Conservation (phyloP, 306 rosid species). For the Vigna angularis region DNA sequence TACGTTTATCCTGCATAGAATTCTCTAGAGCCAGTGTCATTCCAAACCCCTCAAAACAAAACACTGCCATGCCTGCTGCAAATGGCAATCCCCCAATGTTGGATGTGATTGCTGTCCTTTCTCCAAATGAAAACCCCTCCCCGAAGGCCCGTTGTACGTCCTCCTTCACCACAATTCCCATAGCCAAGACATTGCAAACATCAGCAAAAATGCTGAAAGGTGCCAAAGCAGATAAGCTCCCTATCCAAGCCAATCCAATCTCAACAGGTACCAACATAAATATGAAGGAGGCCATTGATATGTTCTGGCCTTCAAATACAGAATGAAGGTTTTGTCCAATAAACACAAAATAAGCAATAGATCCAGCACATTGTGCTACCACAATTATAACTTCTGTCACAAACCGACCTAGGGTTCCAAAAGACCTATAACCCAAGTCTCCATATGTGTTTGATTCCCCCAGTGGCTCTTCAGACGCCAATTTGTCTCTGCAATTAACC, state of each 20-base stretch:
- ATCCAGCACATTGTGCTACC: slow-evolving; percentile 75
- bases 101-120: slow-evolving; percentile 74
- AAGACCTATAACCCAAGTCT: slow-evolving; percentile 73
- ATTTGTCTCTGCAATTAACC: slow-evolving; percentile 77
- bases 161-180: slow-evolving; percentile 80
- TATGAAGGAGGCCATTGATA: slow-evolving; percentile 52
- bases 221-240: slow-evolving; percentile 71
- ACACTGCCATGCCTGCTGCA: slow-evolving; percentile 88
- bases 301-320: slow-evolving; percentile 50
- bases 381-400: slow-evolving; percentile 68
- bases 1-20: slow-evolving; percentile 54
- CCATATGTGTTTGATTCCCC: slow-evolving; percentile 64
- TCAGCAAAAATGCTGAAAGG: slow-evolving; percentile 94
- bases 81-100: slow-evolving; percentile 83
- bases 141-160: slow-evolving; percentile 58
- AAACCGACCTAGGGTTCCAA: slow-evolving; percentile 75
- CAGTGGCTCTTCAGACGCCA: slow-evolving; percentile 61
- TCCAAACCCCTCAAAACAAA: slow-evolving; percentile 90
- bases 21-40: slow-evolving; percentile 90
- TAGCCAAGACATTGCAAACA: slow-evolving; percentile 75
- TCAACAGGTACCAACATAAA: slow-evolving; percentile 69
- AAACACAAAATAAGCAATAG: slow-evolving; percentile 84
- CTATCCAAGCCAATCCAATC: slow-evolving; percentile 82
- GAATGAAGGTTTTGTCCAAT: slow-evolving; percentile 81
- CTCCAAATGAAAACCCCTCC: slow-evolving; percentile 59